A percentile compares a stretch with the other conserved stretches of the same genome.
Conservation (phyloP, 345 rosid genomes). For the Brassica napus region DNA sequence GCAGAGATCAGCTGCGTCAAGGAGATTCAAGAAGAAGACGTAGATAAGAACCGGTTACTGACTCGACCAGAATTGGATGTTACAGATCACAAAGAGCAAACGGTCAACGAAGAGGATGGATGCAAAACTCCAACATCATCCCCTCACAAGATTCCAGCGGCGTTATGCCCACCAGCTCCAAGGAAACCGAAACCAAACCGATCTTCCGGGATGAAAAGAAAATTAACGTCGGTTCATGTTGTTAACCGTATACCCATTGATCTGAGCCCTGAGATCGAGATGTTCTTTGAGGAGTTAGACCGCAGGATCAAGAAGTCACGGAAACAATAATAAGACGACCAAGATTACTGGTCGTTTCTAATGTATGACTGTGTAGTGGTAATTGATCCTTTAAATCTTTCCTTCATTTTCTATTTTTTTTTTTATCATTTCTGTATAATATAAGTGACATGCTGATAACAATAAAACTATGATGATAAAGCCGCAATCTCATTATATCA, state of each 20-base stretch:
- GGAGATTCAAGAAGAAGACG: constrained; percentile 41
- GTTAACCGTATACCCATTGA: constrained; percentile 41
- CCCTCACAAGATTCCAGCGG: constrained; percentile 50
- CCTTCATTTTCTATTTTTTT: not conserved
- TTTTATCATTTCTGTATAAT: constrained; percentile 27
- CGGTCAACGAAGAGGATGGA: constrained; percentile 45
- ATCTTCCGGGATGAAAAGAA: constrained; percentile 41
- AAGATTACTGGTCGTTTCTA: constrained; percentile 15
- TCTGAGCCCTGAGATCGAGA: constrained; percentile 50
- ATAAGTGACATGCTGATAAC: constrained; percentile 6
- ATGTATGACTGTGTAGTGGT: constrained; percentile 31
- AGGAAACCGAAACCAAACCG: constrained; percentile 40
- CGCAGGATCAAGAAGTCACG: constrained; percentile 64
- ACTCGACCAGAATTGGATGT: constrained; percentile 34
- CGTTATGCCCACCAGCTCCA: constrained; percentile 60
- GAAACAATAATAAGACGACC: constrained; percentile 31
- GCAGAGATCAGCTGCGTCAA: constrained; percentile 39
- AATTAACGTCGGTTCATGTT: constrained; percentile 23
- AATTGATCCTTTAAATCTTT: constrained; percentile 25
- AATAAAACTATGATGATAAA: constrained; percentile 24
- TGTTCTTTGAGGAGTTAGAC: constrained; percentile 46
- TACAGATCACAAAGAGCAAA: constrained; percentile 18
- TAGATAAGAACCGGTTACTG: constrained; percentile 31
- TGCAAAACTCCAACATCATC: constrained; percentile 63
- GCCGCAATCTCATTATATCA: not conserved